Conservation (phyloP, 2,329 filamentous ascomycete genomes). For the Calonectria hawksworthii region DNA sequence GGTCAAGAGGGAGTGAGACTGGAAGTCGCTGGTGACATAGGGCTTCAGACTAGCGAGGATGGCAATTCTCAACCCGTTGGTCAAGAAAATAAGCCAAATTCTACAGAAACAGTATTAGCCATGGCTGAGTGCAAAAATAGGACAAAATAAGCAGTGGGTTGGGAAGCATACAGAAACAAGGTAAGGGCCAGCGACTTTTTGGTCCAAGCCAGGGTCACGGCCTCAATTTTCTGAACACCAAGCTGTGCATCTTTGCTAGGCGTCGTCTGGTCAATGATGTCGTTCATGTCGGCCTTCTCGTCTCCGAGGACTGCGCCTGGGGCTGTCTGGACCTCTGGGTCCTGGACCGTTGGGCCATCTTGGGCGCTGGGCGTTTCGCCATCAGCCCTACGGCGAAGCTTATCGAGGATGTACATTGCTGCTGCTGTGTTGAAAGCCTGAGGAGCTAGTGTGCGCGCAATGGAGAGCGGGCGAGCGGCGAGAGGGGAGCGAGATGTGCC, state of each 20-base stretch:
- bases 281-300: slow-evolving; percentile 34
- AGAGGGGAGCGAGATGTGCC: not conserved
- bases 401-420: not conserved
- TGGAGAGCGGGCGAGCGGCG: not conserved
- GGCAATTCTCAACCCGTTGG: slow-evolving; percentile 62
- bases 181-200: slow-evolving; percentile 51
- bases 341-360: not conserved
- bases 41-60: slow-evolving; percentile 58
- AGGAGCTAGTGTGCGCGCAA: not conserved
- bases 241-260: slow-evolving; percentile 47
- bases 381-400: not conserved
- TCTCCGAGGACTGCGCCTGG: slow-evolving; percentile 21
- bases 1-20: slow-evolving; percentile 66
- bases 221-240: slow-evolving; percentile 58
- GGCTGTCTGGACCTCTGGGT: not conserved
- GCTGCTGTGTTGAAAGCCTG: not conserved
- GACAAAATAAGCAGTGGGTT: not conserved
- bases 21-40: slow-evolving; percentile 66
- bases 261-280: slow-evolving; percentile 30
- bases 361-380: not conserved
- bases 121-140: not conserved
- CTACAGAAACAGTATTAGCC: slow-evolving; percentile 32
- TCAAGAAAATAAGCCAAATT: slow-evolving; percentile 65
- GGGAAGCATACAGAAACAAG: slow-evolving; percentile 50
- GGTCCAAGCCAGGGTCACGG: slow-evolving; percentile 57